Evolutionary conservation across 1,139 yeast species (phyloP).

Genomic region (Wickerhamomyces sp.): DNA sequence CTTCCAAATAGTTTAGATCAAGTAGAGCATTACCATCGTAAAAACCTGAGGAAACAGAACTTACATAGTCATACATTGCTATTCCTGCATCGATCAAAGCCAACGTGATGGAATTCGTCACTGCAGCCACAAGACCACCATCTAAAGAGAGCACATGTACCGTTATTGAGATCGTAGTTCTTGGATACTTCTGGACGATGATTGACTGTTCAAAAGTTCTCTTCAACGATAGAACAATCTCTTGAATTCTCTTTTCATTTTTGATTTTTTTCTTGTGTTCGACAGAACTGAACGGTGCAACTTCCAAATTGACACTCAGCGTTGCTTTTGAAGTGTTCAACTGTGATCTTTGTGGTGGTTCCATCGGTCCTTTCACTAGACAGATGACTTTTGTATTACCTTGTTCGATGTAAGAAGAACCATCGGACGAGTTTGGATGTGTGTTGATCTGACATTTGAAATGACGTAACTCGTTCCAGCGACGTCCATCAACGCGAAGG

Average conservation of each 20-base stretch:
- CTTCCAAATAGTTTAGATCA: constrained; percentile 81
- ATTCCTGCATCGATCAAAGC: constrained; percentile 95
- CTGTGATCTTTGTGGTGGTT: constrained; percentile 55
- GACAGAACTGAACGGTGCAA: constrained; percentile 77
- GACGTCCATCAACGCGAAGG: constrained; percentile 82
- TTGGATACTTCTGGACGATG: constrained; percentile 69
- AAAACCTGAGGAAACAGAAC: constrained; percentile 76
- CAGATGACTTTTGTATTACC: constrained; percentile 90
- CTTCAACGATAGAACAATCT: constrained; percentile 67
- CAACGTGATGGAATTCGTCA: constrained; percentile 83
- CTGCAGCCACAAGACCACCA: constrained; percentile 78
- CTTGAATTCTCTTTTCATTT: constrained; percentile 69
- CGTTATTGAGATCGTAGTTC: constrained; percentile 71
- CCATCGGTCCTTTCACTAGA: constrained; percentile 85
- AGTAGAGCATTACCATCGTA: constrained; percentile 71
- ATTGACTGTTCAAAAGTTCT: constrained; percentile 80
- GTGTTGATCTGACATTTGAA: constrained; percentile 81
- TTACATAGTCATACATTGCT: constrained; percentile 87
- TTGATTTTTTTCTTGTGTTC: constrained; percentile 62
- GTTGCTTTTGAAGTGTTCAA: constrained; percentile 43
- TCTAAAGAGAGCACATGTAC: constrained; percentile 83
- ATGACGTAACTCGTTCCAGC: constrained; percentile 88
- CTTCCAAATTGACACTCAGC: constrained; percentile 58
- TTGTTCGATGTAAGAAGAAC: constrained; percentile 87
- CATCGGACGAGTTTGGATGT: constrained; percentile 85